phyloP scores from a whole-genome alignment of 1,284 basidiomycete genomes.

The Ceratobasidium sp. region DNA sequence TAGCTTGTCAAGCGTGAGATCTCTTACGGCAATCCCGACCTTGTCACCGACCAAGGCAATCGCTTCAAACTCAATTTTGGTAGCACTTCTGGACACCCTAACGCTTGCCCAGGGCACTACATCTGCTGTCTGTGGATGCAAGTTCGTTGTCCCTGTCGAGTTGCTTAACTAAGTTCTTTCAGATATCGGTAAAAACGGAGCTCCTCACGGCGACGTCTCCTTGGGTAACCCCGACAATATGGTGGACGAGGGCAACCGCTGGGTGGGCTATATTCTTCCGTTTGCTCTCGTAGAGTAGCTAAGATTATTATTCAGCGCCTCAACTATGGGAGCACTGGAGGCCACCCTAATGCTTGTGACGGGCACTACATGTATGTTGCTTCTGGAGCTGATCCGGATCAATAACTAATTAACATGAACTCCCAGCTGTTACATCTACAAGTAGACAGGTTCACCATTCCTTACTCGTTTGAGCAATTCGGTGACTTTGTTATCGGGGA shows the following conservation, averaged over 20 bases:
- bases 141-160: neutral
- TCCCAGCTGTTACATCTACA: constrained; percentile 9
- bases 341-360: constrained; percentile 35
- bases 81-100: constrained; percentile 33
- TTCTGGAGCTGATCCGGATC: neutral
- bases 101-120: constrained; percentile 35
- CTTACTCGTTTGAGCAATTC: too few species aligned
- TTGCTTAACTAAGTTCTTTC: neutral
- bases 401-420: neutral
- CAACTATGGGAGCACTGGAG: constrained; percentile 35
- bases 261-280: neutral
- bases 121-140: constrained; percentile 19
- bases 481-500: too few species aligned
- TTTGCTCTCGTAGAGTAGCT: too few species aligned
- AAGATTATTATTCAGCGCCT: constrained; percentile 23
- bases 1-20: constrained; percentile 28
- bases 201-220: constrained; percentile 12
- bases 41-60: constrained; percentile 31
- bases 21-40: too few species aligned
- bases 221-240: constrained; percentile 33
- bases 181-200: constrained; percentile 24
- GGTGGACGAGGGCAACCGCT: constrained; percentile 39
- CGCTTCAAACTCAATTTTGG: constrained; percentile 41
- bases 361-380: constrained; percentile 15
- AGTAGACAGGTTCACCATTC: neutral